Conservation (phyloP, 768 basidiomycete genomes). For the Kwoniella europaea region DNA sequence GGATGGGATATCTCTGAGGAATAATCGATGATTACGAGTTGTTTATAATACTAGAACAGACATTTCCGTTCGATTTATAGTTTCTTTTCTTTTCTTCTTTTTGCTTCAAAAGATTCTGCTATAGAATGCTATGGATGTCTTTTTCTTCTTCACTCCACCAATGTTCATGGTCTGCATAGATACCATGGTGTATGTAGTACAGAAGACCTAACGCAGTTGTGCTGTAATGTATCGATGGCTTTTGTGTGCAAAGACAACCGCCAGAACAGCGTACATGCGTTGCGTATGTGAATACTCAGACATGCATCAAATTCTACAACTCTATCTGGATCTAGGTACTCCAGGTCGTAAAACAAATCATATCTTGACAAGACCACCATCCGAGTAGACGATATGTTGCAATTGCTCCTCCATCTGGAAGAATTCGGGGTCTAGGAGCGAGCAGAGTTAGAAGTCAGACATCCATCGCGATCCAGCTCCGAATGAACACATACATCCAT, state of each 20-base stretch:
- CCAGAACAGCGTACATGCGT: no score
- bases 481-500: slow-evolving; percentile 15
- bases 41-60: background rate
- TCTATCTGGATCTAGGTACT: background rate
- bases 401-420: slow-evolving; percentile 20
- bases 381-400: slow-evolving; percentile 20
- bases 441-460: no score
- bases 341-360: background rate
- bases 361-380: slow-evolving; percentile 14
- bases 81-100: background rate
- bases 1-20: no score
- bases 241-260: no score
- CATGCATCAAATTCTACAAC: background rate
- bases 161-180: no score
- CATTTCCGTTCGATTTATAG: background rate
- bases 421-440: slow-evolving; percentile 25
- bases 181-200: no score
- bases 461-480: no score
- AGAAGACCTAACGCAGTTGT: no score
- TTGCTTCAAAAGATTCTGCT: background rate
- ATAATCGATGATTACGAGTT: background rate
- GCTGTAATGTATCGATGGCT: no score
- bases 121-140: background rate
- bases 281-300: background rate
- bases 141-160: no score